Base-by-base conservation (phyloP, 257 asterid species). In the Gentiana straminea region DNA sequence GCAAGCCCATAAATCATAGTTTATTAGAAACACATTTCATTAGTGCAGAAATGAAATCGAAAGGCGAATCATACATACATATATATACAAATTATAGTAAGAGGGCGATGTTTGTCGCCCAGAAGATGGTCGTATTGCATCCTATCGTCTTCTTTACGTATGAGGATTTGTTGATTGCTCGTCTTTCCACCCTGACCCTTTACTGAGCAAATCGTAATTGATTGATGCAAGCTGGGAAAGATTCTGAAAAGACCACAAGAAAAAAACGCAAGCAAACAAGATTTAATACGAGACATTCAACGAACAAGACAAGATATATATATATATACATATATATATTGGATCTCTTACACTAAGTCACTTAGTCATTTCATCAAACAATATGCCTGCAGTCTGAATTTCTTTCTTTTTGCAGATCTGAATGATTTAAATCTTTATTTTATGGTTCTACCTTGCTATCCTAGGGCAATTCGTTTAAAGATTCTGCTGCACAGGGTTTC, bases 211-310 rank as follows among this genome's bases (percentile, higher is more conserved):
- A 81, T 89, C 97, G 47, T 89, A 89, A 49, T 89, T 89, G 75
- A 89, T 89, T n/a, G 95, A 86, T 7, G 95, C 97, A 24, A 89
- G 97, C 81, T 89, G 97, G 51, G 97, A 83, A 56, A 86, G 89
- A 77, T 89, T 89, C 95, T 89, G 94, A 51, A n/a, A 34, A 33
- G 56, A 51, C 48, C 48, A 35, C 45, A 57, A 13, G 8, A 37
- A 35, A 44, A 13, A 50, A 50, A 47, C 10, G 34, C 24, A 24
- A 24, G 24, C 24, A 24, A 24, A 24, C 24, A 24, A 24, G 24
- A 24, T 24, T 24, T 24, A 24, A 24, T 24, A 24, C 24, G 24
- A 24, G 24, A 24, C 24, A 24, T 24, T 24, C 24, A 24, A 24
- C 24, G 24, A 24, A 24, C 24, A 24, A 24, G 24, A 24, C 24